These are phyloP conservation scores for Protoeuglena noctilucae DNA, from an alignment of 139 green algal species.

Conservation along the genomic window DNA sequence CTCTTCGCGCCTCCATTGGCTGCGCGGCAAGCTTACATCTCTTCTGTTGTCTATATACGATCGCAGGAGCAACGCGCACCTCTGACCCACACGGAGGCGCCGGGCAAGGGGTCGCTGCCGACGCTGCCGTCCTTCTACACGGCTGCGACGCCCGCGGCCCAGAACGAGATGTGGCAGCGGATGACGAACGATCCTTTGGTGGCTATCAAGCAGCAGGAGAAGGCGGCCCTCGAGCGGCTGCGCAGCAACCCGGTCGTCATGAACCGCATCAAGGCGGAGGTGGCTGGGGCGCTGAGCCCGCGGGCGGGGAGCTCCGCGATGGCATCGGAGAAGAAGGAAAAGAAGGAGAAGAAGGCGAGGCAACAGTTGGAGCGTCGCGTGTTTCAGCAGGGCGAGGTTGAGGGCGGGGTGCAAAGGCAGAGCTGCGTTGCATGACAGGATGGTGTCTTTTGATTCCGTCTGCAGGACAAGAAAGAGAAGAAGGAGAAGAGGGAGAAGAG, in stretches of 20 bases:
- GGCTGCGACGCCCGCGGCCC: too few species aligned
- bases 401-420: too few species aligned
- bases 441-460: too few species aligned
- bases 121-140: not conserved
- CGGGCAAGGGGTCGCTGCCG: too few species aligned
- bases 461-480: not conserved
- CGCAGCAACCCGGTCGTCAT: not conserved
- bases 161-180: not conserved
- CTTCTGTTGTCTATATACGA: too few species aligned
- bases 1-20: too few species aligned
- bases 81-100: not conserved
- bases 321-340: not conserved
- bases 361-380: too few species aligned
- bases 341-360: constrained; percentile 1
- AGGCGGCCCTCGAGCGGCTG: not conserved
- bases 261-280: not conserved
- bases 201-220: not conserved
- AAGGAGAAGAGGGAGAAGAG: not conserved
- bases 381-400: too few species aligned
- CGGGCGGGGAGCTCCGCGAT: not conserved
- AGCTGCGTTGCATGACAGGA: too few species aligned
- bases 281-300: not conserved
- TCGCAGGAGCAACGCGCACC: not conserved
- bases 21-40: too few species aligned
- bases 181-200: not conserved